Evolutionary conservation across 306 rosid species (phyloP).

Genomic region (Vigna angularis): DNA sequence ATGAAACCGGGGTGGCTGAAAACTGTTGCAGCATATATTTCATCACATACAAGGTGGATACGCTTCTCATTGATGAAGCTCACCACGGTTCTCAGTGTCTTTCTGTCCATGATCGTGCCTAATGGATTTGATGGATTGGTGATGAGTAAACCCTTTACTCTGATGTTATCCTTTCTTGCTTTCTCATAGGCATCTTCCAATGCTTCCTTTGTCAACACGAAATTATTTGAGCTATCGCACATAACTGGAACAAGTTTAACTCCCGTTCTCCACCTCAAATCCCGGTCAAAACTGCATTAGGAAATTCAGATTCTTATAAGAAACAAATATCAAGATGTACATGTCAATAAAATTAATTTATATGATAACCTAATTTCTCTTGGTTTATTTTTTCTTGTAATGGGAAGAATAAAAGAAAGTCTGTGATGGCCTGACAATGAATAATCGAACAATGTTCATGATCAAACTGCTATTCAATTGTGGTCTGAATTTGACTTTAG

Average conservation of each 20-base stretch:
- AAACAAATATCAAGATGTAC: neutral
- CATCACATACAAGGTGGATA: conserved; percentile 78
- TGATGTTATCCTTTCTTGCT: conserved; percentile 61
- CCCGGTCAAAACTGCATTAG: conserved; percentile 81
- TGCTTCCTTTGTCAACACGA: conserved; percentile 70
- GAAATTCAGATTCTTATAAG: neutral
- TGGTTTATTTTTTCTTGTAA: neutral
- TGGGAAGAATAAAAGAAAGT: neutral
- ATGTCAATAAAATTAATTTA: neutral
- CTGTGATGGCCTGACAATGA: neutral
- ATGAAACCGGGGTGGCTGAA: conserved; percentile 64
- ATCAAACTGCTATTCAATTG: neutral
- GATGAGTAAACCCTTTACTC: conserved; percentile 81
- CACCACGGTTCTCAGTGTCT: conserved; percentile 59
- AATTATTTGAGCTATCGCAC: conserved; percentile 72
- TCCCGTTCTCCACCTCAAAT: conserved; percentile 94
- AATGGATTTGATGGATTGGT: conserved; percentile 94
- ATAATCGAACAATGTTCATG: conserved; percentile 8
- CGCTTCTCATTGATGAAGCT: conserved; percentile 71
- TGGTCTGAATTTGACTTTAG: conserved; percentile 6
- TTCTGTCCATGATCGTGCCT: conserved; percentile 72
- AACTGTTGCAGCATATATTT: conserved; percentile 86
- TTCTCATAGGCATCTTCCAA: conserved; percentile 71
- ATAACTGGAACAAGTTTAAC: conserved; percentile 71
- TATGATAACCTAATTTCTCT: neutral